Evolutionary conservation across 257 asterid species (phyloP), one percentile per base, ranked within the genome.

Genomic region (Haberlea rhodopensis): DNA sequence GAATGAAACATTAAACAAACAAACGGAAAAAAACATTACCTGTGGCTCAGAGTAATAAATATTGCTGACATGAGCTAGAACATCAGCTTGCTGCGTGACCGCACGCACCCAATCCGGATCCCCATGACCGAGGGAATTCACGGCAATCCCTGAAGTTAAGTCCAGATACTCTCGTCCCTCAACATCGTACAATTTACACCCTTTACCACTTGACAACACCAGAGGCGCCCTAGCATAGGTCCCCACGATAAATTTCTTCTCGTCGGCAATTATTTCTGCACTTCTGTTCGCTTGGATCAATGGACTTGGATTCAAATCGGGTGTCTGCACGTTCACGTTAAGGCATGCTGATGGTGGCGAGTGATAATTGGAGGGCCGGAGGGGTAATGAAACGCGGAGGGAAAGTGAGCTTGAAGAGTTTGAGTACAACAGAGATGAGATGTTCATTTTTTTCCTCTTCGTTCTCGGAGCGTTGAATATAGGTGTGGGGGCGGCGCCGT

Each of bases 101-200:
- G 95, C 90, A 22, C 57, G 78, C 58, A 90, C 65, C 91, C 95
- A 90, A 74, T 94, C 96, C 29, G 95, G 76, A 69, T 90, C 96
- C 55, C 89, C 90, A 70, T 90, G 95, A 57, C 99, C 99, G 22
- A 94, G 95, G 56, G 96, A 91, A 73, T 86, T 94, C 3, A 90
- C 99, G 32, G 96, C 95, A 60, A 94, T 87, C 20, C 97, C 97
- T 5, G 97, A 76, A 37, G 85, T 81, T 76, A 94, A 69, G 71
- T 94, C 99, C 69, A 94, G 81, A 77, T 87, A 94, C 78, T 94
- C 99, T 63, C 73, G 68, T 73, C 96, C 96, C 26, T 87, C 95
- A 24, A 94, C 77, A 71, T 90, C 99, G 75, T 79, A 84, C 83
- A 90, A 64, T 67, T 75, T 86, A 73, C 95, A 87, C 0, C 97